A percentile compares a stretch with the other conserved stretches of the same genome.
Evolutionary conservation across 495 filamentous ascomycete genomes (phyloP).

Genomic region (Talaromyces stipitatus): DNA sequence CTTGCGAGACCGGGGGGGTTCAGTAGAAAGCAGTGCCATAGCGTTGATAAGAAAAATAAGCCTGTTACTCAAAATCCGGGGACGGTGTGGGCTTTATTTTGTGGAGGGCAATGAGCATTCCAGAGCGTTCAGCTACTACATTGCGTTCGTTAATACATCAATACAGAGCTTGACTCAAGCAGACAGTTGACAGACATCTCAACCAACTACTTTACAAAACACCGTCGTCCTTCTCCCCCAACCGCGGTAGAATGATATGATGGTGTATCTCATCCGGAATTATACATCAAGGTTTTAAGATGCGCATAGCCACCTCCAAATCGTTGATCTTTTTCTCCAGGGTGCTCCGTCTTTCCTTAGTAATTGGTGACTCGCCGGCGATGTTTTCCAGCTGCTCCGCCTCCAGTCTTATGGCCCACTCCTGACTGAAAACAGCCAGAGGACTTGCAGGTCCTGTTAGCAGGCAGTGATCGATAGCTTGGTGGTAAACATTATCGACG

Average conservation of each 20-base stretch:
- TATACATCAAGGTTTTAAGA: slow-evolving; percentile 13
- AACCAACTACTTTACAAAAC: slow-evolving; percentile 1
- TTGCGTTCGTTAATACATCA: neutral
- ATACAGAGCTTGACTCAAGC: neutral
- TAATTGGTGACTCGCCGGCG: slow-evolving; percentile 35
- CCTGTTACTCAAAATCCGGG: neutral
- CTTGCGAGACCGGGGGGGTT: neutral
- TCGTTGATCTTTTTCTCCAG: slow-evolving; percentile 32
- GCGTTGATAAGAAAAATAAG: neutral
- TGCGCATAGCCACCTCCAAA: slow-evolving; percentile 29
- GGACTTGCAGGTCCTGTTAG: slow-evolving; percentile 25
- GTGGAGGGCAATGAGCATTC: neutral
- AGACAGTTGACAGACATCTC: slow-evolving; percentile 2
- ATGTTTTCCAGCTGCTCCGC: slow-evolving; percentile 32
- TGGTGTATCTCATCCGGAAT: neutral
- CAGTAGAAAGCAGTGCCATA: neutral
- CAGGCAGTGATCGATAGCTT: slow-evolving; percentile 28
- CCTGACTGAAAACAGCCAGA: slow-evolving; percentile 20
- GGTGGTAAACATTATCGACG: slow-evolving; percentile 46
- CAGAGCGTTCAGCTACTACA: neutral
- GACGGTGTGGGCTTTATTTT: neutral
- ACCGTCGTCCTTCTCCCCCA: neutral
- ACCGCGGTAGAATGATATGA: slow-evolving; percentile 2
- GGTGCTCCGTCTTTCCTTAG: slow-evolving; percentile 20
- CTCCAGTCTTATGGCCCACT: slow-evolving; percentile 26